Percentiles rank a stretch among this genome's conserved stretches.
phyloP scores from a whole-genome alignment of 495 filamentous ascomycete species.

The Trichoderma gamsii region DNA sequence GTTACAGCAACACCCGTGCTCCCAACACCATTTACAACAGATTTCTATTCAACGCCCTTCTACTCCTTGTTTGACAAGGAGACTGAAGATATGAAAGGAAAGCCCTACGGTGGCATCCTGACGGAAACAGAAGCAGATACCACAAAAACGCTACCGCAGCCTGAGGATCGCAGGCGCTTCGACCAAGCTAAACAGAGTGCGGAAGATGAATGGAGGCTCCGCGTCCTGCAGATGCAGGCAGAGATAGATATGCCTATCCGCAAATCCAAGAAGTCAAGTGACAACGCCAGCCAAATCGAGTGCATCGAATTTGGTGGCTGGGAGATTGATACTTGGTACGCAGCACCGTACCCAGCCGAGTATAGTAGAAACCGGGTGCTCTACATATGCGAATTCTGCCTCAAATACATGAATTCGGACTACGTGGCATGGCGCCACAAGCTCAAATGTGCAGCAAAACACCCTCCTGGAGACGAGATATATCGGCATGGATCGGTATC shows the following conservation, averaged over 20 bases:
- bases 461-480: constrained; percentile 95
- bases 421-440: constrained; percentile 97
- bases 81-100: constrained; percentile 79
- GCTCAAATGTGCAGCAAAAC: constrained; percentile 92
- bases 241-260: constrained; percentile 39
- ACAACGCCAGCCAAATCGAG: constrained; percentile 90
- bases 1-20: constrained; percentile 20
- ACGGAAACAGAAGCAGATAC: constrained; percentile 88
- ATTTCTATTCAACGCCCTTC: constrained; percentile 57
- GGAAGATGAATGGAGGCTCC: constrained; percentile 80
- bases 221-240: constrained; percentile 42
- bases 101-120: constrained; percentile 93
- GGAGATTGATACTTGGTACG: constrained; percentile 99
- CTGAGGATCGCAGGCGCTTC: constrained; percentile 74
- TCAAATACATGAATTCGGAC: constrained; percentile 99
- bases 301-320: constrained; percentile 96
- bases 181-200: constrained; percentile 82
- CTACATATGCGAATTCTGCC: constrained; percentile 97
- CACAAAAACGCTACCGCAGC: constrained; percentile 72
- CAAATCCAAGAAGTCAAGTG: constrained; percentile 62
- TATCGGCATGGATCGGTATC: constrained; percentile 91
- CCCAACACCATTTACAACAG: constrained; percentile 48
- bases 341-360: constrained; percentile 97
- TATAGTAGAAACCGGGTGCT: constrained; percentile 92
- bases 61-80: constrained; percentile 83